phyloP scores from a whole-genome alignment of 1,139 yeast species.

The Arxiozyma telluris region DNA sequence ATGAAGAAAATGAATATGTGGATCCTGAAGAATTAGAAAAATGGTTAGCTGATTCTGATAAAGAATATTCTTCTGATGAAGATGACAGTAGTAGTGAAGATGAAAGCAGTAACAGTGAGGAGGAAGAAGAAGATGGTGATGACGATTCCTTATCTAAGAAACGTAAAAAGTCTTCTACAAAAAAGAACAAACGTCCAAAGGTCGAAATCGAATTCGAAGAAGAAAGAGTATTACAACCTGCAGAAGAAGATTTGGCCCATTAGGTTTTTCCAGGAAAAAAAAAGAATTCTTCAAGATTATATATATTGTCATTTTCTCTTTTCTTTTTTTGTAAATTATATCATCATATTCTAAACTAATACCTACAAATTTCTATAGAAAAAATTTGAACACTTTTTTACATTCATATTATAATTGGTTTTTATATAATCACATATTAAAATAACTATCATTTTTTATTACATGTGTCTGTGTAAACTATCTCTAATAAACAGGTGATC shows the following conservation, averaged over 20 bases:
- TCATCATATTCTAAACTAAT: neutral
- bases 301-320: neutral
- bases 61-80: conserved; percentile 33
- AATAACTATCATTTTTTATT: too few species aligned
- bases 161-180: conserved; percentile 37
- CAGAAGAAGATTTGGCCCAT: conserved; percentile 24
- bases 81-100: conserved; percentile 28
- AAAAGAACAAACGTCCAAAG: conserved; percentile 55
- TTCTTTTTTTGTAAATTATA: conserved; percentile 1
- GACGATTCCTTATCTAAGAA: conserved; percentile 34
- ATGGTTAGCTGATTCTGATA: conserved; percentile 69
- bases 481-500: too few species aligned
- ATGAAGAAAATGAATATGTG: conserved; percentile 82
- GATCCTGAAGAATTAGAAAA: conserved; percentile 87
- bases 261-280: conserved; percentile 2
- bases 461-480: neutral
- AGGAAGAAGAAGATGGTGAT: conserved; percentile 37
- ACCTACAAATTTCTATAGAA: neutral
- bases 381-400: too few species aligned
- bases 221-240: conserved; percentile 35
- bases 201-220: conserved; percentile 81
- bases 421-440: too few species aligned
- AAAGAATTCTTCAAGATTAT: neutral
- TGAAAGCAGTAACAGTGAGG: conserved; percentile 23
- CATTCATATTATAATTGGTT: neutral